A percentile compares a stretch with the other conserved stretches of the same genome.
Conservation (phyloP, 129 eudicot species). For the Rutidosis leptorrhynchoides region DNA sequence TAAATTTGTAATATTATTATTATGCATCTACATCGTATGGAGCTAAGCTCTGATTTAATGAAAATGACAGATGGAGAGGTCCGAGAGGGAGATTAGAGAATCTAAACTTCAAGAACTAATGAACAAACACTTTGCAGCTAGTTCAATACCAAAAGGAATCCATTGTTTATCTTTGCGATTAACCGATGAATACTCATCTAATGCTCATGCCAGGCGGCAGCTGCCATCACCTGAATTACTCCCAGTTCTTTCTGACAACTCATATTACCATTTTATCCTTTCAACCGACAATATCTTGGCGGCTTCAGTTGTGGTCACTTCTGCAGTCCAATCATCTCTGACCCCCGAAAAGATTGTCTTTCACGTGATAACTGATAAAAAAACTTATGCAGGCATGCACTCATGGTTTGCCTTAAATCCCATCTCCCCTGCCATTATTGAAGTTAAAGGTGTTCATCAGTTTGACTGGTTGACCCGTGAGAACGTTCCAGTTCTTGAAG, state of each 20-base stretch:
- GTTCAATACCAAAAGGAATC: constrained; percentile 87
- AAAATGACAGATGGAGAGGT: constrained; percentile 79
- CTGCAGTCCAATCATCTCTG: constrained; percentile 73
- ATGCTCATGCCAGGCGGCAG: constrained; percentile 96
- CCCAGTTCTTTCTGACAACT: constrained; percentile 90
- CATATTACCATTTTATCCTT: constrained; percentile 74
- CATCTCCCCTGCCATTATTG: constrained; percentile 79
- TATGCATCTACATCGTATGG: constrained; percentile 4
- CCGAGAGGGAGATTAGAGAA: constrained; percentile 81
- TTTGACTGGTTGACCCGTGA: constrained; percentile 99
- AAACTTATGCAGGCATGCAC: constrained; percentile 99
- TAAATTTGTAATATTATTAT: too few relatives aligned
- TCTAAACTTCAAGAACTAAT: constrained; percentile 88
- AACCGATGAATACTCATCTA: constrained; percentile 94
- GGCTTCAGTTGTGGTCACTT: constrained; percentile 94
- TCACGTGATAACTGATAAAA: constrained; percentile 94
- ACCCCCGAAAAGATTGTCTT: constrained; percentile 80
- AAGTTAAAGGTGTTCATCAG: constrained; percentile 98
- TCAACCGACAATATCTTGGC: constrained; percentile 92
- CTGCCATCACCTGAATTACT: constrained; percentile 94
- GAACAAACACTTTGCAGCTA: constrained; percentile 98
- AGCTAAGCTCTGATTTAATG: not conserved
- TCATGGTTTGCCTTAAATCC: constrained; percentile 97
- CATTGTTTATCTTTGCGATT: constrained; percentile 92
- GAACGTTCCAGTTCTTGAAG: constrained; percentile 97